A percentile compares a stretch with the other conserved stretches of the same genome.
Conservation (phyloP, 176 grass and related monocot species). For the Oryza glumipatula region DNA sequence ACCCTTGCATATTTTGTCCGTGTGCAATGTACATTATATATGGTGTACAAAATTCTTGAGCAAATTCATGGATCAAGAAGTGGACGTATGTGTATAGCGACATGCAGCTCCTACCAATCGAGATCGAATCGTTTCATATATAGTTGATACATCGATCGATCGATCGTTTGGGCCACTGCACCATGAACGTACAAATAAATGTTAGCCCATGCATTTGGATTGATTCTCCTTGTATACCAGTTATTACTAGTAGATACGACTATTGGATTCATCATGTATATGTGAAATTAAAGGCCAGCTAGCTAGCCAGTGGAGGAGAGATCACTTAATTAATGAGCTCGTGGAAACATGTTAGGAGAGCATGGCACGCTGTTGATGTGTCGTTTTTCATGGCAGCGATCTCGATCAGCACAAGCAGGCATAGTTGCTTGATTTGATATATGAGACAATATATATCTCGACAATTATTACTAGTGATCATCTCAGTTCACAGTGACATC, state of each 20-base stretch:
- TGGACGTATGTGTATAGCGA: not conserved
- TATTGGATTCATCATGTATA: not conserved
- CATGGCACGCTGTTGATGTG: slow-evolving; percentile 30
- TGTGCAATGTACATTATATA: not conserved
- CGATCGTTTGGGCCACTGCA: not conserved
- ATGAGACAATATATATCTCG: not conserved
- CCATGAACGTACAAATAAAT: not conserved
- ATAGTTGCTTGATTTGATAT: not conserved
- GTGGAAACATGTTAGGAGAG: slow-evolving; percentile 34
- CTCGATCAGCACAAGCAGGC: not conserved
- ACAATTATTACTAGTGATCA: not conserved
- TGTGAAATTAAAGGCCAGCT: not conserved
- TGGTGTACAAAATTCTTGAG: not conserved
- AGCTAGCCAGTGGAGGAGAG: not conserved
- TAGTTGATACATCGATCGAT: not conserved
- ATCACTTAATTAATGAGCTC: slow-evolving; percentile 33
- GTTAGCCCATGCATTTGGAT: not conserved
- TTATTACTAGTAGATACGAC: not conserved
- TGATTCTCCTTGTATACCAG: not conserved
- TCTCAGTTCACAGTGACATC: not conserved
- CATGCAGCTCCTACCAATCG: not conserved
- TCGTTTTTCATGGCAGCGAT: slow-evolving; percentile 38
- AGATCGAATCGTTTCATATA: not conserved
- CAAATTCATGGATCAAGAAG: not conserved
- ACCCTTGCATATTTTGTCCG: not conserved